These are phyloP conservation scores for Rhizopus sp. DNA, from an alignment of 371 early-diverging fungal species.

Conservation along the genomic window DNA sequence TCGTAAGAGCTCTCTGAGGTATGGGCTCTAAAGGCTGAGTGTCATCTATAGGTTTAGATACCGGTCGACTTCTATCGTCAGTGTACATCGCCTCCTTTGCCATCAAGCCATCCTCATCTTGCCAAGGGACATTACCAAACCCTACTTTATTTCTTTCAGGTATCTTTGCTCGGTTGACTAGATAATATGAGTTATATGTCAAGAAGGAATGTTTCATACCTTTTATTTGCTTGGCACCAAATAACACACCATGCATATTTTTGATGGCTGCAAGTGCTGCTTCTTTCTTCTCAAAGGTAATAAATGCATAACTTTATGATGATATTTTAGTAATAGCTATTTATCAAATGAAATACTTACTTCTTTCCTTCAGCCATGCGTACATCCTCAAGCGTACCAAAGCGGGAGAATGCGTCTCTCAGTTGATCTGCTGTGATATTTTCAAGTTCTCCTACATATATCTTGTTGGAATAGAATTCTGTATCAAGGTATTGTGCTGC, in stretches of 20 bases:
- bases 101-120: conserved; percentile 51
- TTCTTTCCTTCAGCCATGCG: conserved; percentile 63
- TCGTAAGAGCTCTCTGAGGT: neutral
- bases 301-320: conserved; percentile 50
- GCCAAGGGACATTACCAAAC: conserved; percentile 64
- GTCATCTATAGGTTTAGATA: conserved; percentile 7
- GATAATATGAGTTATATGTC: neutral
- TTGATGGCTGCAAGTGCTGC: conserved; percentile 52
- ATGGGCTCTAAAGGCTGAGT: neutral
- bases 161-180: conserved; percentile 63
- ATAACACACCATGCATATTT: conserved; percentile 50
- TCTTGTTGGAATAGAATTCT: conserved; percentile 58
- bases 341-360: conserved; percentile 22
- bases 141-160: conserved; percentile 63
- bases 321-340: neutral
- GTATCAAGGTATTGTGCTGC: conserved; percentile 63
- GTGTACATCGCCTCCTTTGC: conserved; percentile 34
- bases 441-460: conserved; percentile 58
- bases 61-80: conserved; percentile 15
- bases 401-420: conserved; percentile 48
- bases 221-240: conserved; percentile 53
- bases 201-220: conserved; percentile 19
- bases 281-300: conserved; percentile 50
- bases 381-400: conserved; percentile 53
- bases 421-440: conserved; percentile 37